These are phyloP conservation scores for Tylopilus rubrobrunneus DNA, from an alignment of 768 basidiomycete genomes.

Conservation along the genomic window DNA sequence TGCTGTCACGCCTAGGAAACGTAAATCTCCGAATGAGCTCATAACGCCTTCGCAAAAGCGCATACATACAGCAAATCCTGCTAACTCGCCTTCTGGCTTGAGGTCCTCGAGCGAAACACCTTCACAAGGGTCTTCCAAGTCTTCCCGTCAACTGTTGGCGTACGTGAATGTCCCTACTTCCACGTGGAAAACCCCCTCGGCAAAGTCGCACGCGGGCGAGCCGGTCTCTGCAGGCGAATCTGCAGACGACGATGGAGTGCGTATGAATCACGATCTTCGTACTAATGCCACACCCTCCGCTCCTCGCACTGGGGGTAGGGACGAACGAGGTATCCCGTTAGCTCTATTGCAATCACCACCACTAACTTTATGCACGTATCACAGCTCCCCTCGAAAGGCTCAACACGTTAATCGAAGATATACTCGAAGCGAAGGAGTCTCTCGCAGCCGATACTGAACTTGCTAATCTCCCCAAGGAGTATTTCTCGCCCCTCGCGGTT, in stretches of 20 bases:
- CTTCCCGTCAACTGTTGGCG: conserved; percentile 31
- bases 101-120: conserved; percentile 20
- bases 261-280: conserved; percentile 27
- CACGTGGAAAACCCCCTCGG: conserved; percentile 27
- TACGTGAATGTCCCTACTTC: conserved; percentile 32
- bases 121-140: conserved; percentile 27
- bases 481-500: conserved; percentile 58
- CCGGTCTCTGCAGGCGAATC: conserved; percentile 55
- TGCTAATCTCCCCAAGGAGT: conserved; percentile 53
- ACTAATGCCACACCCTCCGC: conserved; percentile 32
- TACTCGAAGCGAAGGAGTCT: conserved; percentile 78
- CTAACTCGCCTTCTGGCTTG: conserved; percentile 8
- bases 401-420: conserved; percentile 70
- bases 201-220: conserved; percentile 32
- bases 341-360: not conserved
- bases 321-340: conserved; percentile 57
- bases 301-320: conserved; percentile 67
- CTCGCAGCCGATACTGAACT: conserved; percentile 53
- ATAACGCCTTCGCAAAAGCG: conserved; percentile 67
- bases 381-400: conserved; percentile 75
- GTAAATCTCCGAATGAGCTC: conserved; percentile 58
- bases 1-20: conserved; percentile 61
- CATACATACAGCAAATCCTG: conserved; percentile 25
- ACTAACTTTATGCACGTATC: not conserved
- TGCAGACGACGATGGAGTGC: conserved; percentile 38